phyloP scores from a whole-genome alignment of 805 yeast species.

The Yarrowia divulgata region DNA sequence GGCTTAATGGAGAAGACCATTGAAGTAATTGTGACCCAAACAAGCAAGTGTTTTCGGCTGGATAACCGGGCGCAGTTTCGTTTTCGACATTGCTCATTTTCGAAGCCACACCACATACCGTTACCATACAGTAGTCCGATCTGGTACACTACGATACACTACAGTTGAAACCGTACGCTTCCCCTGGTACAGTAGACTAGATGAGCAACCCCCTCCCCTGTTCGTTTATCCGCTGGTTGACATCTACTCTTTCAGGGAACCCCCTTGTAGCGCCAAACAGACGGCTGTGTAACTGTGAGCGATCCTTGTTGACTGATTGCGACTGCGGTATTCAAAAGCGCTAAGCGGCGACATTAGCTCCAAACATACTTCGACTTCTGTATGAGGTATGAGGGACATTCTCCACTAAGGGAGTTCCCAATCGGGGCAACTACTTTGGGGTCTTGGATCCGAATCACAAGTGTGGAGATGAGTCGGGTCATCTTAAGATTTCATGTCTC shows the following conservation, averaged over 20 bases:
- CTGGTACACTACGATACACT: no score
- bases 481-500: no score
- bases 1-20: background rate
- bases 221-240: background rate
- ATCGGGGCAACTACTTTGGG: background rate
- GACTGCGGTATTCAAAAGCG: background rate
- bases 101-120: no score
- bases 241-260: background rate
- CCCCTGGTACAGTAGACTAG: background rate
- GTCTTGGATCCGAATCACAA: background rate
- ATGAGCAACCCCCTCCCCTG: background rate
- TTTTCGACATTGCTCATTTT: background rate
- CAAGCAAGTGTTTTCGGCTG: background rate
- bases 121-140: no score
- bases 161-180: no score
- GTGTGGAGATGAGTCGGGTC: background rate
- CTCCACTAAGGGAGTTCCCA: background rate
- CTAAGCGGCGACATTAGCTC: conserved; percentile 9
- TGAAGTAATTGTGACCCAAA: background rate
- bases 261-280: conserved; percentile 7
- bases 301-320: background rate
- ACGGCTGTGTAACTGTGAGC: background rate
- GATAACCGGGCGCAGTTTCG: background rate
- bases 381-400: conserved; percentile 4
- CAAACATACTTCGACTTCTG: conserved; percentile 1